Evolutionary conservation across 2,329 filamentous ascomycete species (phyloP).

Genomic region (Ophiognomonia clavigignenti-juglandacearum): DNA sequence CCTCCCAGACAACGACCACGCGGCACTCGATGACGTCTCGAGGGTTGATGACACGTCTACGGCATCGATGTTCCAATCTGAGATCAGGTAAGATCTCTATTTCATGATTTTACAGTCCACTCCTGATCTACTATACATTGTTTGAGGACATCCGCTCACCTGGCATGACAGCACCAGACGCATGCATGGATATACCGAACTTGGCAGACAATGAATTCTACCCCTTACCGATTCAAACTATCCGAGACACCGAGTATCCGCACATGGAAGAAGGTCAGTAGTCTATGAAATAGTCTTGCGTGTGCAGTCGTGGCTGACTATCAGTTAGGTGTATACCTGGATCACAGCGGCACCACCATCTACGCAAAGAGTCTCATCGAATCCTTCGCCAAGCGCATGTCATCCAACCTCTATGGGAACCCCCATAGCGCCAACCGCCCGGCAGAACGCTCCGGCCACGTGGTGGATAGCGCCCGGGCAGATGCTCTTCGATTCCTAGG

Average conservation of each 20-base stretch:
- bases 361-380: slow-evolving; percentile 55
- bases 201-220: slow-evolving; percentile 2
- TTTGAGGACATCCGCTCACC: no score
- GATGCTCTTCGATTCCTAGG: slow-evolving; percentile 53
- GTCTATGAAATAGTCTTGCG: neutral
- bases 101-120: neutral
- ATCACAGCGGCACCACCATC: slow-evolving; percentile 54
- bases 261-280: neutral
- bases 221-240: slow-evolving; percentile 23
- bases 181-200: neutral
- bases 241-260: slow-evolving; percentile 35
- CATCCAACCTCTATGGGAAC: slow-evolving; percentile 58
- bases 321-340: slow-evolving; percentile 45
- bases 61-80: slow-evolving; percentile 6
- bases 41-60: slow-evolving; percentile 3
- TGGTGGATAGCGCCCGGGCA: slow-evolving; percentile 51
- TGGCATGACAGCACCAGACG: neutral
- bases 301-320: neutral
- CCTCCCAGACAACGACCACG: neutral
- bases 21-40: slow-evolving; percentile 3
- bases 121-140: no score
- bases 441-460: slow-evolving; percentile 50
- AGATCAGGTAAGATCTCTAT: slow-evolving; percentile 8
- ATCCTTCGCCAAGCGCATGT: slow-evolving; percentile 50
- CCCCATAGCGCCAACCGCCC: slow-evolving; percentile 61